Base-by-base conservation (phyloP, 495 filamentous ascomycete species). In the Lasiosphaeria ovina region DNA sequence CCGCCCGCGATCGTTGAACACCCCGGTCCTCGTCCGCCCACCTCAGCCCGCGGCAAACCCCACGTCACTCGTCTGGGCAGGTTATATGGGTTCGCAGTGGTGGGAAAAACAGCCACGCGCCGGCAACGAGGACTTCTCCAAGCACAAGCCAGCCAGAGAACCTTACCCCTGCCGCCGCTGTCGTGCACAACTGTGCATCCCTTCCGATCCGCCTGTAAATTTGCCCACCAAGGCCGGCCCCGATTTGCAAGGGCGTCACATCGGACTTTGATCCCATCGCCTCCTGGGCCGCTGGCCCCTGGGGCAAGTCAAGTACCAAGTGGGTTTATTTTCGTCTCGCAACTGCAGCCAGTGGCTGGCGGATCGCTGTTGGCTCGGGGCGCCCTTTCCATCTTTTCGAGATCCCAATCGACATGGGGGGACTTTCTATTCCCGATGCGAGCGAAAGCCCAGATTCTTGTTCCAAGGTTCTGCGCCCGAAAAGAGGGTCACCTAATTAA, bases 251-350 rank as follows among this genome's bases (percentile, higher is more conserved):
- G 16, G 16, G 16, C 12, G 44, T 9, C 44, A 47, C 44, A 47
- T 47, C 11, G 44, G 44, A 14, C 44, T 47, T 47, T 11, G 16
- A 24, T 24, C 16, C 44, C 44, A 47, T 47, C 44, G 12, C 44
- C 44, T n/a, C 44, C 44, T 47, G 44, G 44, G 44, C 44, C 44
- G 11, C 44, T 47, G 12, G 44, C 44, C 44, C 44, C 11, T 47
- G 44, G 44, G 16, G 16, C 12, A n/a, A 47, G 24, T 24, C 24
- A 24, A 24, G 24, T 24, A 24, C 24, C 44, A n/a, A n/a, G 12
- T n/a, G 44, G 44, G 44, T 47, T 47, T 47, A 47, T 47, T 47
- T 47, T 47, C 4, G 44, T 47, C 44, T 11, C 44, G 44, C 6
- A n/a, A 47, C 16, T 47, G 4, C 44, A 14, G 16, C 44, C 12